Evolutionary conservation across 345 rosid genomes (phyloP).

Genomic region (Fremontodendron californicum): DNA sequence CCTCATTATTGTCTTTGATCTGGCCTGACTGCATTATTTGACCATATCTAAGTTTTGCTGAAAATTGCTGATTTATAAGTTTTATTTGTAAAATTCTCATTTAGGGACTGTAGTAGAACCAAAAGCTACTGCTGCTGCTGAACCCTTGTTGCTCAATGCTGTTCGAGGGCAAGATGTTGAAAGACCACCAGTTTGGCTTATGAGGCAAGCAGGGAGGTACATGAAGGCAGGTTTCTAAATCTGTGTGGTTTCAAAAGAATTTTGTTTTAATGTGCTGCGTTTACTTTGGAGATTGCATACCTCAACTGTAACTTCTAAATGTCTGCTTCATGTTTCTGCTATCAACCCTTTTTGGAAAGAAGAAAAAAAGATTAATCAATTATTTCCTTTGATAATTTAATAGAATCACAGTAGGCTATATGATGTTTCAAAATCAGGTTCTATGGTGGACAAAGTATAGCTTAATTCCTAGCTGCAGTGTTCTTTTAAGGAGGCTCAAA

Average conservation of each 20-base stretch:
- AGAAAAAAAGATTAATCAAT: background rate
- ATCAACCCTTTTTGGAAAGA: background rate
- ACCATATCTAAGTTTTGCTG: background rate
- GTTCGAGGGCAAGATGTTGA: constrained; percentile 88
- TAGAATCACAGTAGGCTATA: background rate
- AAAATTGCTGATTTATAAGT: background rate
- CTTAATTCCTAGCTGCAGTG: background rate
- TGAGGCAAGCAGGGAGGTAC: constrained; percentile 99
- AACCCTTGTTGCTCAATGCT: constrained; percentile 88
- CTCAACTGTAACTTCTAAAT: background rate
- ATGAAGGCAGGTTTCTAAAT: constrained; percentile 83
- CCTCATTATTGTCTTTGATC: background rate
- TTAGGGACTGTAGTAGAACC: constrained; percentile 58
- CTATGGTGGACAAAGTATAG: background rate
- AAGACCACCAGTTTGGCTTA: constrained; percentile 99
- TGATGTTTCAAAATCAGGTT: background rate
- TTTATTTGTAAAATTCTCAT: constrained; percentile 13
- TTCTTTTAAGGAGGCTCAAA: background rate
- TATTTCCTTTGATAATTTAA: background rate
- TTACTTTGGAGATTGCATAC: background rate
- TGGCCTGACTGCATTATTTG: background rate
- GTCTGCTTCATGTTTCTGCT: background rate
- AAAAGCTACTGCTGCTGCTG: constrained; percentile 39
- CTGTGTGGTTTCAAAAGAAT: background rate
- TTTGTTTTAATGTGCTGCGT: constrained; percentile 1